A percentile compares a stretch with the other conserved stretches of the same genome.
phyloP scores from a whole-genome alignment of 805 yeast genomes.

The Maudiozyma barnettii region DNA sequence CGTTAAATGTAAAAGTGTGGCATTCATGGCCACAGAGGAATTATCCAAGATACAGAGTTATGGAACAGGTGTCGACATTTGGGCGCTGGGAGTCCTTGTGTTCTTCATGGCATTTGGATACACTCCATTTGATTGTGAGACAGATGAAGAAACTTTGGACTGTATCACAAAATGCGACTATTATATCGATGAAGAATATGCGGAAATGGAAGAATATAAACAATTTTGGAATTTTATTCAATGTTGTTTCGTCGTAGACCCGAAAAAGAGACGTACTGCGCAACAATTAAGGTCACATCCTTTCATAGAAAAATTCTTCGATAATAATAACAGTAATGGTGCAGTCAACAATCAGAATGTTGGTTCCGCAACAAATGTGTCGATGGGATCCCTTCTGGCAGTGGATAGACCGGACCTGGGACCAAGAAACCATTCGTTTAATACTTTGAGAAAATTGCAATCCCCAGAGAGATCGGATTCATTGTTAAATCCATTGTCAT shows the following conservation, averaged over 20 bases:
- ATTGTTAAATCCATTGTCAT: too few relatives aligned
- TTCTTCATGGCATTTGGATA: conserved; percentile 67
- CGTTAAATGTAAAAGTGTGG: conserved; percentile 31
- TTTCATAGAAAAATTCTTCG: conserved; percentile 21
- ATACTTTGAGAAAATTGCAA: conserved; percentile 6
- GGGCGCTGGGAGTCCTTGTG: conserved; percentile 69
- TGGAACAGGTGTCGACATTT: conserved; percentile 52
- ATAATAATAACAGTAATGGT: neutral
- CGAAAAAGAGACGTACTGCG: conserved; percentile 39
- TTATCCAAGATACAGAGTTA: conserved; percentile 31
- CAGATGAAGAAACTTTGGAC: conserved; percentile 54
- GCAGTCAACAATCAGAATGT: neutral
- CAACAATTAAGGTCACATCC: conserved; percentile 38
- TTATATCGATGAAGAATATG: conserved; percentile 50
- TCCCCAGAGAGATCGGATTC: neutral
- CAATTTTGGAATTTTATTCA: conserved; percentile 52
- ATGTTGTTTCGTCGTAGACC: conserved; percentile 42
- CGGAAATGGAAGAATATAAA: conserved; percentile 37
- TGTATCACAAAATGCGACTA: conserved; percentile 54
- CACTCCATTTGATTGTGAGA: conserved; percentile 70
- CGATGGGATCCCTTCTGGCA: neutral
- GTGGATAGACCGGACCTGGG: neutral
- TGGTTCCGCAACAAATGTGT: neutral
- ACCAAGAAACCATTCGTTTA: conserved; percentile 15
- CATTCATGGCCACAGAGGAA: conserved; percentile 10